Conservation (phyloP, 1,284 basidiomycete species). For the Ustilago crameri region DNA sequence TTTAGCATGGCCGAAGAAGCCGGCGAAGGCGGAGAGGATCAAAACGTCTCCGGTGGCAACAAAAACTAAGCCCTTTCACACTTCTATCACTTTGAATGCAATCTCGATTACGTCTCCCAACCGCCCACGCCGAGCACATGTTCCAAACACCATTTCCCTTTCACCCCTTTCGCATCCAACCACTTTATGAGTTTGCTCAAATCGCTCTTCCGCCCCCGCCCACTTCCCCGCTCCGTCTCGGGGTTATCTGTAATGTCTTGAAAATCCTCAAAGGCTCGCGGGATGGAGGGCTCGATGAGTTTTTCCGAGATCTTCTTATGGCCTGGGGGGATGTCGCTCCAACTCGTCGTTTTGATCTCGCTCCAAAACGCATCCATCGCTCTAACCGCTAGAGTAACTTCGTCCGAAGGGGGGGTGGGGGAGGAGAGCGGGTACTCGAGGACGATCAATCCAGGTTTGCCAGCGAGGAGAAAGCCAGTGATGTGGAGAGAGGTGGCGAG, state of each 20-base stretch:
- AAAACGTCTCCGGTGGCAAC: slow-evolving; percentile 35
- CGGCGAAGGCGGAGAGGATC: slow-evolving; percentile 58
- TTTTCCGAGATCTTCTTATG: slow-evolving; percentile 59
- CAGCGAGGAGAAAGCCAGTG: slow-evolving; percentile 56
- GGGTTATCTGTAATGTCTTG: slow-evolving; percentile 48
- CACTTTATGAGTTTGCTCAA: slow-evolving; percentile 37
- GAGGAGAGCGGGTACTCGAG: slow-evolving; percentile 50
- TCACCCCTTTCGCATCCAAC: slow-evolving; percentile 29
- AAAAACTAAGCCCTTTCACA: too few species aligned
- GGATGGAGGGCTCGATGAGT: slow-evolving; percentile 10
- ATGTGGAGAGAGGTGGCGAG: slow-evolving; percentile 39
- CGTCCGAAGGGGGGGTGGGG: slow-evolving; percentile 4
- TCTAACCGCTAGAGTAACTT: slow-evolving; percentile 12
- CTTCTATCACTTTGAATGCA: too few species aligned
- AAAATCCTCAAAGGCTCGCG: slow-evolving; percentile 21
- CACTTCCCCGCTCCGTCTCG: slow-evolving; percentile 27
- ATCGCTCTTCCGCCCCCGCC: slow-evolving; percentile 39
- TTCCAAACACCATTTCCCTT: slow-evolving; percentile 26
- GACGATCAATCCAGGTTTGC: slow-evolving; percentile 58
- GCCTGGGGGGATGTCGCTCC: slow-evolving; percentile 51
- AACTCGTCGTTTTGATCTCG: slow-evolving; percentile 40
- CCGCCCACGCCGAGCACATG: slow-evolving; percentile 29
- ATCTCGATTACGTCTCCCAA: slow-evolving; percentile 14
- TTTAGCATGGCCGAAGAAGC: slow-evolving; percentile 69
- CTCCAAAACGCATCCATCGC: slow-evolving; percentile 47